Evolutionary conservation across 2,329 filamentous ascomycete species (phyloP).

Genomic region (Cercospora zeina): DNA sequence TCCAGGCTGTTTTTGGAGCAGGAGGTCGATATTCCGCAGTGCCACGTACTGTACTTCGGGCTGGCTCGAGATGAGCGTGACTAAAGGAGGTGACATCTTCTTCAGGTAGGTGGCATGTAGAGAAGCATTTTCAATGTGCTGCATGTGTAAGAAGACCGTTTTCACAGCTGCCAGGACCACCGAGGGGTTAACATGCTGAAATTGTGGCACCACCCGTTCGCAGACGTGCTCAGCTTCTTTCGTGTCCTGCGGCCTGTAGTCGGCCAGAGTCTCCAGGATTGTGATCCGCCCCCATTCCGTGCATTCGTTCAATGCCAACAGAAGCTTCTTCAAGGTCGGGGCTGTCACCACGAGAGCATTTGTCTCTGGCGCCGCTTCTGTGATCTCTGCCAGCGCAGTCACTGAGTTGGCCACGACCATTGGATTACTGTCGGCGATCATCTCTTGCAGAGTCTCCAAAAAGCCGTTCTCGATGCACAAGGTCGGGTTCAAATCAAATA

Average conservation of each 20-base stretch:
- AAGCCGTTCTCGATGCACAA: constrained; percentile 98
- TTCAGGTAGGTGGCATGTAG: constrained; percentile 83
- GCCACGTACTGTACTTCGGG: constrained; percentile 98
- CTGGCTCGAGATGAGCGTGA: constrained; percentile 91
- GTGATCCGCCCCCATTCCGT: constrained; percentile 98
- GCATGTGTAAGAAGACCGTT: constrained; percentile 96
- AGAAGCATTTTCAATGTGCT: constrained; percentile 69
- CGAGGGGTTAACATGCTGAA: constrained; percentile 96
- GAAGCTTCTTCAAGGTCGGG: constrained; percentile 84
- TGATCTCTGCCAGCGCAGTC: constrained; percentile 87
- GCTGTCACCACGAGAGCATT: constrained; percentile 80
- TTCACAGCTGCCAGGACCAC: constrained; percentile 98
- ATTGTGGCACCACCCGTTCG: constrained; percentile 91
- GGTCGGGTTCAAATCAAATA: constrained; percentile 88
- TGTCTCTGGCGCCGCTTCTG: constrained; percentile 86
- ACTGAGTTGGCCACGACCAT: constrained; percentile 99
- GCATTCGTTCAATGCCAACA: constrained; percentile 96
- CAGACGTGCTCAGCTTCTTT: constrained; percentile 99
- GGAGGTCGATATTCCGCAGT: constrained; percentile 89
- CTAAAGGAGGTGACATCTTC: constrained; percentile 97
- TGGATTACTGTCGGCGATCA: constrained; percentile 96
- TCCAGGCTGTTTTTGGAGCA: constrained; percentile 92
- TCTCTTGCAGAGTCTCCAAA: constrained; percentile 85
- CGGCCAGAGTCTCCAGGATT: constrained; percentile 82
- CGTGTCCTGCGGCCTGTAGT: constrained; percentile 81